phyloP scores from a whole-genome alignment of 192 early-diverging fungal species.

The Gigaspora rosea region DNA sequence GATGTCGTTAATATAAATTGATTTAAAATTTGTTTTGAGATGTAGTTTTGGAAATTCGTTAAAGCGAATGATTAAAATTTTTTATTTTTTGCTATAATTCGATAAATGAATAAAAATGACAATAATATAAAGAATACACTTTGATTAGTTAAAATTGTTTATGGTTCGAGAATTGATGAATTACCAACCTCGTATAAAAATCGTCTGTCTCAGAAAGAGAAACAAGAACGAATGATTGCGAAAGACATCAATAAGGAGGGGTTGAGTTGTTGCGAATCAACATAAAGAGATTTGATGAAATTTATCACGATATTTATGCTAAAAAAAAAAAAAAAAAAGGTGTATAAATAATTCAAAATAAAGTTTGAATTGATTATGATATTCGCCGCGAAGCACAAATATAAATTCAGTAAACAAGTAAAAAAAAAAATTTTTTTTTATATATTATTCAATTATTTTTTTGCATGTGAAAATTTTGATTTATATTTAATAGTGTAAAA shows the following conservation, averaged over 20 bases:
- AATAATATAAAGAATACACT: too few species aligned
- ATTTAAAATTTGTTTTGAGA: too few species aligned
- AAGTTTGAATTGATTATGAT: not conserved
- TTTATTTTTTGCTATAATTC: too few species aligned
- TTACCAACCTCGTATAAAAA: not conserved
- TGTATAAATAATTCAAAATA: not conserved
- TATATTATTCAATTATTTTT: constrained; percentile 13
- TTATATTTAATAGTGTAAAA: not conserved
- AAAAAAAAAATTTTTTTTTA: constrained; percentile 8
- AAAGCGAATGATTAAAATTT: too few species aligned
- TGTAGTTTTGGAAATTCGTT: too few species aligned
- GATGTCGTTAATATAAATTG: not conserved
- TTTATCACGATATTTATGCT: constrained; percentile 15
- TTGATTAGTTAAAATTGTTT: not conserved
- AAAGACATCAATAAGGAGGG: not conserved
- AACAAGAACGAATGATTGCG: constrained; percentile 21
- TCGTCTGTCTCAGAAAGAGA: not conserved
- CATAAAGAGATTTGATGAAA: not conserved
- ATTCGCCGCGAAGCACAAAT: constrained; percentile 13
- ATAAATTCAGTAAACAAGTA: not conserved
- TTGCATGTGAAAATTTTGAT: constrained; percentile 16
- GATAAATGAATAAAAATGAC: too few species aligned
- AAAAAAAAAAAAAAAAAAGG: constrained; percentile 10
- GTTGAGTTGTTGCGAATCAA: constrained; percentile 18
- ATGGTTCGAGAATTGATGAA: not conserved